Base-by-base conservation (phyloP, 768 basidiomycete species). In the Boletus huronensis region DNA sequence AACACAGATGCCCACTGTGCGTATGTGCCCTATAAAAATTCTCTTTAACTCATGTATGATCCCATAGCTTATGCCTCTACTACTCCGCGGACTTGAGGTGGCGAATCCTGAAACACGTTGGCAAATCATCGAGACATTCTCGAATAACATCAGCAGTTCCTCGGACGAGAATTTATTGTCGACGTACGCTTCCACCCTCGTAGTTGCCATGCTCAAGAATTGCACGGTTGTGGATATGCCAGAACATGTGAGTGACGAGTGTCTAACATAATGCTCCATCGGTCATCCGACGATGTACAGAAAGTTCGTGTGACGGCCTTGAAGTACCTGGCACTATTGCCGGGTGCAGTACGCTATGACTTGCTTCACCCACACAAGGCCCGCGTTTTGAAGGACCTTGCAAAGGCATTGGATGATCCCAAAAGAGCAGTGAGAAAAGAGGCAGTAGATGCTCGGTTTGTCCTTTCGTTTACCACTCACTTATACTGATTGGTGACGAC, bases 321-420 rank as follows among this genome's bases (percentile, higher is more conserved):
- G 58, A 78, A 77, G 39, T 92, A 87, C 65, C 76, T 99, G 3
- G 83, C 79, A 3, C 73, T 82, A 19, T 68, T 99, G 43, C 93
- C 97, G 0, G 77, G 75, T 38, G 78, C 84, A 32, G 82, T 98
- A 46, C 84, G 88, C 32, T 96, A 93, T 68, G 87, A 90, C 59
- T 74, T 87, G 13, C 76, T 99, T 36, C 93, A 96, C 64, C 86
- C 90, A 1, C 79, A 83, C 64, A 98, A 93, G 70, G 54, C 81
- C 2, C 73, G 65, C 0, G 88, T 97, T 23, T 69, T 98, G 48
- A 83, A 83, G 35, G 85, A 87, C 55, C 76, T 99, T 26, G 86
- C 80, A 0, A 83, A 79, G 57, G 82, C 80, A 5, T 70, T 98
- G 44, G 97, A 98, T 66, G 97, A 98, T 72, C 90, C 90, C n/a